Evolutionary conservation across 768 basidiomycete species (phyloP).

Genomic region (Zangia roseola): DNA sequence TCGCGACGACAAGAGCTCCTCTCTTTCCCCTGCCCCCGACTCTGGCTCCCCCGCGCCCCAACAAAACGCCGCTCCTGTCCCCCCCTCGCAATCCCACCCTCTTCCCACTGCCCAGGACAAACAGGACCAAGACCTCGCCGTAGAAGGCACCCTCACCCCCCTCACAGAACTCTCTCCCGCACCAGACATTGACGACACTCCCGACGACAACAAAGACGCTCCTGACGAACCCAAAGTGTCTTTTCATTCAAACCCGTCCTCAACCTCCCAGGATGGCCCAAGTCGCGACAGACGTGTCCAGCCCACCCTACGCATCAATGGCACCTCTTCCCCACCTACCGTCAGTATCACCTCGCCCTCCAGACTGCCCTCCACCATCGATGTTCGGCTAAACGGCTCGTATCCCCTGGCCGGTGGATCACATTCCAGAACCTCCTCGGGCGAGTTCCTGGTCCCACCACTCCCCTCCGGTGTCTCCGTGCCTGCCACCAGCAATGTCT

Average conservation of each 20-base stretch:
- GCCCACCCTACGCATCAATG: slow-evolving; percentile 21
- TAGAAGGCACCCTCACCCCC: slow-evolving; percentile 57
- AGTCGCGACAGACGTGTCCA: slow-evolving; percentile 19
- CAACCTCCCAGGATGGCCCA: slow-evolving; percentile 17
- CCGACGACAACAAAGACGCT: slow-evolving; percentile 33
- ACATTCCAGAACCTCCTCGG: slow-evolving; percentile 28
- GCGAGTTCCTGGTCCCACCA: slow-evolving; percentile 30
- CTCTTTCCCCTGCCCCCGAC: slow-evolving; percentile 56
- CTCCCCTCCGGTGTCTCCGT: slow-evolving; percentile 25
- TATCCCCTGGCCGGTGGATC: slow-evolving; percentile 20
- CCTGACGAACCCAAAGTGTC: slow-evolving; percentile 32
- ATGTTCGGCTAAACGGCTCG: slow-evolving; percentile 23
- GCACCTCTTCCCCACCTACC: slow-evolving; percentile 17
- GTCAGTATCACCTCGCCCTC: slow-evolving; percentile 22
- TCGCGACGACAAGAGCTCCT: slow-evolving; percentile 49
- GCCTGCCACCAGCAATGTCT: slow-evolving; percentile 3
- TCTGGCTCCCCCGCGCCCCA: slow-evolving; percentile 37
- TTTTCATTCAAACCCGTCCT: slow-evolving; percentile 10
- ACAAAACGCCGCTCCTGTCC: slow-evolving; percentile 15
- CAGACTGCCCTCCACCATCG: slow-evolving; percentile 19
- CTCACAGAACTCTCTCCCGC: slow-evolving; percentile 76
- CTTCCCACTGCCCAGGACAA: slow-evolving; percentile 24
- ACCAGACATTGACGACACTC: slow-evolving; percentile 51
- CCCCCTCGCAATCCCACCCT: slow-evolving; percentile 18
- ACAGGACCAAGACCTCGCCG: slow-evolving; percentile 36